Conservation (phyloP, 2,329 filamentous ascomycete genomes). For the Fusarium sp. region DNA sequence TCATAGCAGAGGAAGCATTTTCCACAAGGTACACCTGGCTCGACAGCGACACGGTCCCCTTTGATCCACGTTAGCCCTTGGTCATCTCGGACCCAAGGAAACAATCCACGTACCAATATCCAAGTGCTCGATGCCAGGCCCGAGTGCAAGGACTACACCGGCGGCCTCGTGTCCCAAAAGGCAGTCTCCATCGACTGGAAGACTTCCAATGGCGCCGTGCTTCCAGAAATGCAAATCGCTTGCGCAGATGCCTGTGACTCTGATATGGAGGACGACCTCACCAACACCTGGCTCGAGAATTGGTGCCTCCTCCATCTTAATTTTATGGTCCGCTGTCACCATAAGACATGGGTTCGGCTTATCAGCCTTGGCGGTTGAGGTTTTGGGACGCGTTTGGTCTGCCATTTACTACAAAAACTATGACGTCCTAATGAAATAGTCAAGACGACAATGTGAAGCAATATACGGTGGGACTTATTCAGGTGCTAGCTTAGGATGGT, state of each 20-base stretch:
- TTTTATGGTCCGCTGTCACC: constrained; percentile 71
- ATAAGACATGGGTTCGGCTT: constrained; percentile 49
- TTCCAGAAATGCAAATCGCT: constrained; percentile 70
- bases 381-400: too few species aligned
- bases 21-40: constrained; percentile 75
- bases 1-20: constrained; percentile 71
- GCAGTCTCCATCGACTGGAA: constrained; percentile 73
- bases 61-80: constrained; percentile 9
- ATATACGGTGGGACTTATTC: too few species aligned
- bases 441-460: too few species aligned
- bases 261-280: constrained; percentile 73
- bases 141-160: constrained; percentile 70
- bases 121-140: constrained; percentile 67
- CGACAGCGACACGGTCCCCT: constrained; percentile 76
- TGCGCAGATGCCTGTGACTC: constrained; percentile 75
- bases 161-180: constrained; percentile 76
- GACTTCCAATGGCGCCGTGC: constrained; percentile 72
- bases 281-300: constrained; percentile 67
- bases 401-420: too few species aligned
- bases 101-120: constrained; percentile 56
- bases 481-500: too few species aligned
- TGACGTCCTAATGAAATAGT: too few species aligned
- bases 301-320: constrained; percentile 70
- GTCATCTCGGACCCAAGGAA: background rate
- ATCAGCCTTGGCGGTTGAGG: constrained; percentile 33